Conservation (phyloP, 2,329 filamentous ascomycete genomes). For the Fusarium nodosum region DNA sequence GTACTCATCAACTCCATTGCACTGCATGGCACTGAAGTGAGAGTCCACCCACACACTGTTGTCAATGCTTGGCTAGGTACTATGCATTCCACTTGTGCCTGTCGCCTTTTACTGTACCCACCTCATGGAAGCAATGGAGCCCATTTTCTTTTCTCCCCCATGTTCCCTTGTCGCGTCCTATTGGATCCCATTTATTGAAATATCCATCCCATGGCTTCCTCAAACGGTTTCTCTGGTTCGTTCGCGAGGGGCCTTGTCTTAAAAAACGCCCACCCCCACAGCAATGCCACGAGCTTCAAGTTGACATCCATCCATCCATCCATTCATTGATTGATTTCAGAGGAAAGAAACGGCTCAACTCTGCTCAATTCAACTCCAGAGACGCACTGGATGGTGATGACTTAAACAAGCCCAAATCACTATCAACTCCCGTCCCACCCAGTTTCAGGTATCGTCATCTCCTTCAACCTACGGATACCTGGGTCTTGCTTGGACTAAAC, state of each 20-base stretch:
- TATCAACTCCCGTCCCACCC: background rate
- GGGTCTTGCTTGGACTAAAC: slow-evolving; percentile 42
- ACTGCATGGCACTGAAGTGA: background rate
- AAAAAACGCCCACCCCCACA: slow-evolving; percentile 44
- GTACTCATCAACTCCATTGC: background rate
- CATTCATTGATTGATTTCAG: slow-evolving; percentile 1
- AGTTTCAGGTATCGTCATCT: slow-evolving; percentile 23
- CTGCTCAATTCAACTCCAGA: slow-evolving; percentile 3
- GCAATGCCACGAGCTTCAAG: slow-evolving; percentile 28
- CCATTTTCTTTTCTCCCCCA: slow-evolving; percentile 25
- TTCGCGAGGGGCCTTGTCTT: slow-evolving; percentile 39
- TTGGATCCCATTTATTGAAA: slow-evolving; percentile 33
- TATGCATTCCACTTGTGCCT: background rate
- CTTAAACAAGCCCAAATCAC: slow-evolving; percentile 8
- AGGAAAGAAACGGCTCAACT: slow-evolving; percentile 17
- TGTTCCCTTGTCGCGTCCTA: slow-evolving; percentile 27
- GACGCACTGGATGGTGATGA: slow-evolving; percentile 20
- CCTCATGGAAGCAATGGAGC: slow-evolving; percentile 40
- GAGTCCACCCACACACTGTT: slow-evolving; percentile 20
- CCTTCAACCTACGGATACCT: slow-evolving; percentile 20
- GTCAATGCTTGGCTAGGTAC: slow-evolving; percentile 16
- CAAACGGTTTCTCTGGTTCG: slow-evolving; percentile 44
- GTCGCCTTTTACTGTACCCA: slow-evolving; percentile 16
- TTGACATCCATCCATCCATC: slow-evolving; percentile 8
- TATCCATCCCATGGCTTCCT: slow-evolving; percentile 30